Percentiles rank a stretch among this genome's conserved stretches.
Evolutionary conservation across 352 stramenopile species (phyloP).

Genomic region (Blastocystis hominis): DNA sequence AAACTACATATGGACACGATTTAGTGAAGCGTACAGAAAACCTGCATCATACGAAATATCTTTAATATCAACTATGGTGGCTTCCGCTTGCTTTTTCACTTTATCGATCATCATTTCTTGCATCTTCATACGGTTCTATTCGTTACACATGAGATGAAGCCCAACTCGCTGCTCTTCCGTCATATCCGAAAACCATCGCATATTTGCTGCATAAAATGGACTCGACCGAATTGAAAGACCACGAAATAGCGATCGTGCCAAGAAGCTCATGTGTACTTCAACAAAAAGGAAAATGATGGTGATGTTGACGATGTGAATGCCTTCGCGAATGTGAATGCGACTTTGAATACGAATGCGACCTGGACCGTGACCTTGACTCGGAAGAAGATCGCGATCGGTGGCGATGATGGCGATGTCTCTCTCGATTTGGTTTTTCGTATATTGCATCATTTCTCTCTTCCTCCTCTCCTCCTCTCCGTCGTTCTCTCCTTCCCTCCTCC

Average conservation of each 20-base stretch:
- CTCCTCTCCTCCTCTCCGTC: not conserved
- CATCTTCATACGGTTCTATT: constrained; percentile 39
- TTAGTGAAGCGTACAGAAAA: not conserved
- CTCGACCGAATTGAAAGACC: not conserved
- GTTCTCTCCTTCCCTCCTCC: not conserved
- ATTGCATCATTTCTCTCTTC: no score
- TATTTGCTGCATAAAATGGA: not conserved
- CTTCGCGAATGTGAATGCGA: not conserved
- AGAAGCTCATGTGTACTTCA: not conserved
- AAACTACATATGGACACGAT: not conserved
- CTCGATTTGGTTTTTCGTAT: not conserved
- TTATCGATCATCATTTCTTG: constrained; percentile 55
- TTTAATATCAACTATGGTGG: constrained; percentile 47
- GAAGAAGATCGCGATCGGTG: not conserved
- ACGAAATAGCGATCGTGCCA: not conserved
- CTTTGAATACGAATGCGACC: not conserved
- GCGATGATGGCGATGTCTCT: not conserved
- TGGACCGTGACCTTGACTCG: not conserved
- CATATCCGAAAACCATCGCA: not conserved
- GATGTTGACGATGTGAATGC: not conserved
- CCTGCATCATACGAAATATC: constrained; percentile 54
- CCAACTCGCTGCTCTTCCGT: constrained; percentile 8
- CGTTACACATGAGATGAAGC: not conserved
- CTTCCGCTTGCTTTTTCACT: constrained; percentile 34
- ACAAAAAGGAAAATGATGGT: not conserved